Base-by-base conservation (phyloP, 2,329 filamentous ascomycete genomes). In the Myriosclerotinia scirpicola region DNA sequence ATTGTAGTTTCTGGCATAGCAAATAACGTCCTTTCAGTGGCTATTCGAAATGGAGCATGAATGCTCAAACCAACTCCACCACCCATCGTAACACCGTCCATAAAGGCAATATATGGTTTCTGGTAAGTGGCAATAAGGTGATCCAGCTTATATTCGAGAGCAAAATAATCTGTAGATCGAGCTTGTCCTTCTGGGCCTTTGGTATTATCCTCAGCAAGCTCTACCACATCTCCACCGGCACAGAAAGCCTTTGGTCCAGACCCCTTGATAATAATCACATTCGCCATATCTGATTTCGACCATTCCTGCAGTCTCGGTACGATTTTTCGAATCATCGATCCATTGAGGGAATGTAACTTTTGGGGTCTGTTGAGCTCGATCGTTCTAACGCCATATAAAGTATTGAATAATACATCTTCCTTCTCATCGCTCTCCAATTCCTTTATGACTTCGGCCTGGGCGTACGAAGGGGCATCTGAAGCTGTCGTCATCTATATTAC, bases 1-100 rank as follows among this genome's bases (percentile, higher is more conserved):
- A 99, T 99, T 11, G 88, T 96, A 5, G 95, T 99, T 81, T 99
- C 95, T 40, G 95, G 95, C 95, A 99, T 99, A 73, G 96, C 93
- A 75, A 99, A 98, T 58, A 96, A 81, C 7, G 95, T 99, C 76
- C 90, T 90, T 80, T 99, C 95, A 3, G 95, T 99, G 48, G 95
- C 95, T 76, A 99, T 96, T 68, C 95, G 86, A 84, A 99, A 94
- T 3, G 95, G 96, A 2, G 95, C 94, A 79, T 99, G 96, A 63
- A 97, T 86, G 78, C 91, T 96, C 66, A 99, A 85, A 8, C 95
- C 95, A 64, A 98, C 95, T 71, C 95, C 95, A 66, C 95, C 95
- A 66, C 95, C 95, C 95, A 99, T 99, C 63, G 96, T 99, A 78
- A 97, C 91, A 68, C 95, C 95, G 76, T 99, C 95, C 89, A 99